Evolutionary conservation across 2,329 filamentous ascomycete species (phyloP), one percentile per base, ranked within the genome.

Genomic region (Hymenoscyphus infarciens): DNA sequence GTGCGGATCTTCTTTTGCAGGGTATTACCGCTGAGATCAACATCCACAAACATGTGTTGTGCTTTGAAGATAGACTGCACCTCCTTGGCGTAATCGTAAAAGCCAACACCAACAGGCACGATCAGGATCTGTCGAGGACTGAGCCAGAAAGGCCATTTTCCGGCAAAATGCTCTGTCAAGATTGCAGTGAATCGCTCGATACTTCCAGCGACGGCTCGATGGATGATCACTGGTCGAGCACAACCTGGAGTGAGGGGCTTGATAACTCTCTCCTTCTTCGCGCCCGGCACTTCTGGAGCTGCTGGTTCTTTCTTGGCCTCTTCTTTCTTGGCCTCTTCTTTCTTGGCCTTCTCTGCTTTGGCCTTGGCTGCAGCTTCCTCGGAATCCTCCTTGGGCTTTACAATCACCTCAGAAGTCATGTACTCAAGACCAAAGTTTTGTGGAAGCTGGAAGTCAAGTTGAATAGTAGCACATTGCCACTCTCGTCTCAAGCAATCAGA

Each of bases 391-490:
- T 76, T 76, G n/a, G 73, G 65, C 63, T 77, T 77, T 15, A 73
- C 78, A 67, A 82, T 81, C 61, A 79, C 76, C 73, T 92, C 89
- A 45, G 88, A 86, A 10, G 89, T 92, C 79, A 91, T 87, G 75
- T 92, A 96, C 75, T 93, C 89, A 49, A 97, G 84, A 73, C 91
- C 90, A 78, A 97, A 97, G 76, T 92, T 92, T 71, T 89, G 82
- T 1, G 89, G 89, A 22, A 91, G 84, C 74, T 97, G 90, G 80
- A 96, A 96, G 75, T 96, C 92, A 61, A 96, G 85, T 79, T 98
- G 94, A 69, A 98, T 96, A 13, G 94, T 98, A 70, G 94, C 92
- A 73, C 91, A 96, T 77, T 96, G 90, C 80, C 87, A 90, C 64
- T 93, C 91, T 75, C 93, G 86, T 77, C 87, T 87, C 69, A 97